Base-by-base conservation (phyloP, 1,284 basidiomycete genomes). In the Peniophora sp. region DNA sequence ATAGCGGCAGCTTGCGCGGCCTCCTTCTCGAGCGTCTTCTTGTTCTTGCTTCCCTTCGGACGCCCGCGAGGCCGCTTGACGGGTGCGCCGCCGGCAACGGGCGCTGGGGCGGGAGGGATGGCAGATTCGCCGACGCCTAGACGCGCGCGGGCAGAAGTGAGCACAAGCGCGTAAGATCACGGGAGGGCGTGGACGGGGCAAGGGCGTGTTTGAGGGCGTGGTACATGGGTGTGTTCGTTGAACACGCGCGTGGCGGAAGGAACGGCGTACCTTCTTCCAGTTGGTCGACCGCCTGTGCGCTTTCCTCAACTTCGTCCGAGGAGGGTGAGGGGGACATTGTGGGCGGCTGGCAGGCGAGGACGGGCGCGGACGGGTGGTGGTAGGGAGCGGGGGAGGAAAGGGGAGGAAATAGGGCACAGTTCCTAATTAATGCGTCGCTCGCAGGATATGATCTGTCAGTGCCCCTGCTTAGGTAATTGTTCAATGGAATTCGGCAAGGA, bases 11-110 rank as follows among this genome's bases (percentile, higher is more conserved):
- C 37, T 20, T 6, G 5, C 6, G 37, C 37, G 15, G 15, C 18
- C 37, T 41, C 37, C 37, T 20, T 41, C 37, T 41, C 37, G 5
- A 41, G n/a, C 5, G 55, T 60, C 63, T 83, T 86, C 77, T 88
- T 89, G 68, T 90, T 90, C 70, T 84, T 89, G 67, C 83, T 85
- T 62, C 87, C 87, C 66, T 83, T 88, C 54, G 87, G 88, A 56
- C 87, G 79, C 49, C 87, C 87, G 47, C 87, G 78, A 60, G 83
- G 79, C 60, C 87, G 82, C 70, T 88, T 90, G 55, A 63, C 50
- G 53, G 69, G 58, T 10, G 64, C 60, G 65, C 72, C 27, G 27
- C 6, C 27, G 12, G 27, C 27, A 32, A 12, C 27, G 27, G 27
- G 27, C 27, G 27, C 51, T 62, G 54, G n/a, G 49, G 41, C 32